A percentile compares a stretch with the other conserved stretches of the same genome.
phyloP scores from a whole-genome alignment of 75 land plant genomes.

The Sequoia sempervirens region DNA sequence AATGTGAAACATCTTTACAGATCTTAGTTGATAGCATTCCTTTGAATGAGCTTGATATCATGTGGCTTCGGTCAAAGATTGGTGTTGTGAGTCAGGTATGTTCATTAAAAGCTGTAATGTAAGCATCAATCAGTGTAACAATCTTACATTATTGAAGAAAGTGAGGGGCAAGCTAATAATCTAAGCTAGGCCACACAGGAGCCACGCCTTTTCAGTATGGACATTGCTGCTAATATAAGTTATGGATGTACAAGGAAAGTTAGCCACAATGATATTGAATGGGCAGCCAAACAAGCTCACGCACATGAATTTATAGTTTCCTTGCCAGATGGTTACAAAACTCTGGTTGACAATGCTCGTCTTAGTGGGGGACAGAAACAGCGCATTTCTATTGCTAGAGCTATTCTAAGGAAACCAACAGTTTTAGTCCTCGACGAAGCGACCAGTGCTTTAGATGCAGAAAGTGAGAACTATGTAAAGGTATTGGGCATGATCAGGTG shows the following conservation, averaged over 20 bases:
- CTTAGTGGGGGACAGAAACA: slow-evolving; percentile 98
- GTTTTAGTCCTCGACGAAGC: slow-evolving; percentile 94
- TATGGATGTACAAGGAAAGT: slow-evolving; percentile 70
- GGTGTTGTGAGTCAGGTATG: slow-evolving; percentile 91
- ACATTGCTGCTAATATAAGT: slow-evolving; percentile 75
- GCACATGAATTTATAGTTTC: slow-evolving; percentile 85
- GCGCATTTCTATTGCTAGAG: slow-evolving; percentile 93
- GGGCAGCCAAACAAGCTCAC: slow-evolving; percentile 87
- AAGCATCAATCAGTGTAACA: background rate
- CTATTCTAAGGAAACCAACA: slow-evolving; percentile 78
- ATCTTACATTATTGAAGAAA: slow-evolving; percentile 1
- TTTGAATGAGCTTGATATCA: slow-evolving; percentile 60
- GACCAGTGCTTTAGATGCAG: slow-evolving; percentile 94
- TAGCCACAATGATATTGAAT: slow-evolving; percentile 57
- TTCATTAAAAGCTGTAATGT: background rate
- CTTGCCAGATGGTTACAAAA: slow-evolving; percentile 76
- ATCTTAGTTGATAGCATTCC: slow-evolving; percentile 75
- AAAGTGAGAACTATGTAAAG: slow-evolving; percentile 86
- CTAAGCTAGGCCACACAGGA: slow-evolving; percentile 41
- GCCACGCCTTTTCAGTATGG: slow-evolving; percentile 84
- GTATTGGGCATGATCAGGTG: slow-evolving; percentile 25
- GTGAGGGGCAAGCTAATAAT: background rate
- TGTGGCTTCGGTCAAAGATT: slow-evolving; percentile 78
- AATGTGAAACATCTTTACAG: slow-evolving; percentile 27
- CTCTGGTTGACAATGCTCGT: slow-evolving; percentile 76